phyloP scores from a whole-genome alignment of 2,329 filamentous ascomycete genomes.

The Neopestalotiopsis clavispora region DNA sequence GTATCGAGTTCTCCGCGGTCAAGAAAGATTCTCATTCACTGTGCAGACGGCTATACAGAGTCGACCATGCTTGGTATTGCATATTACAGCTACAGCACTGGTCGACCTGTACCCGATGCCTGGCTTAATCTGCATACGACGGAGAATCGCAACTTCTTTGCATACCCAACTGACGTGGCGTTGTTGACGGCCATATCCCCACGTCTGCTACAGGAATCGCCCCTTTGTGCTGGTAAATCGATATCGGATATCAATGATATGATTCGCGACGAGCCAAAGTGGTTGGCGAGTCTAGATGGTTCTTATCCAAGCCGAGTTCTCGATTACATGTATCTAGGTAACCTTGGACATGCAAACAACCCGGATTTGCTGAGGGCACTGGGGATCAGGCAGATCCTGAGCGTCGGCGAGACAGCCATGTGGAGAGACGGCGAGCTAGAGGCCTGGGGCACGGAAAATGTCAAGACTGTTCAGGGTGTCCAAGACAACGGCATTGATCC shows the following conservation, averaged over 20 bases:
- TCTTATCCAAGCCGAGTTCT: constrained; percentile 88
- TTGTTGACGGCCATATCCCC: constrained; percentile 79
- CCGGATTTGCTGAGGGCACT: constrained; percentile 78
- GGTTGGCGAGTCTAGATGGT: constrained; percentile 85
- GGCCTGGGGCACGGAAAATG: constrained; percentile 76
- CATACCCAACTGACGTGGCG: constrained; percentile 88
- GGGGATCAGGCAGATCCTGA: constrained; percentile 86
- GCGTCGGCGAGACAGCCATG: constrained; percentile 85
- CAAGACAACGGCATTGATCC: constrained; percentile 98
- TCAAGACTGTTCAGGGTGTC: constrained; percentile 82
- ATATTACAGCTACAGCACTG: constrained; percentile 92
- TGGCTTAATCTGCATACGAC: constrained; percentile 85
- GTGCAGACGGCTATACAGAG: constrained; percentile 95
- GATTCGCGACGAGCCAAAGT: constrained; percentile 69
- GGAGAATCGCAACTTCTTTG: constrained; percentile 91
- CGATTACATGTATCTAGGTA: constrained; percentile 95
- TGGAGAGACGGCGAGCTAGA: constrained; percentile 77
- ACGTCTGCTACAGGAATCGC: constrained; percentile 75
- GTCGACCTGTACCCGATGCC: constrained; percentile 78
- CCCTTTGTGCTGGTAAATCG: constrained; percentile 53
- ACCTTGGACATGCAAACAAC: constrained; percentile 92
- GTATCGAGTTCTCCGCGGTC: constrained; percentile 40
- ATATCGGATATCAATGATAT: constrained; percentile 58
- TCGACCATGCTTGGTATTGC: constrained; percentile 86
- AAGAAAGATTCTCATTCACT: constrained; percentile 85